These are phyloP conservation scores for Pichia exigua DNA, from an alignment of 805 yeast species.

Conservation along the genomic window DNA sequence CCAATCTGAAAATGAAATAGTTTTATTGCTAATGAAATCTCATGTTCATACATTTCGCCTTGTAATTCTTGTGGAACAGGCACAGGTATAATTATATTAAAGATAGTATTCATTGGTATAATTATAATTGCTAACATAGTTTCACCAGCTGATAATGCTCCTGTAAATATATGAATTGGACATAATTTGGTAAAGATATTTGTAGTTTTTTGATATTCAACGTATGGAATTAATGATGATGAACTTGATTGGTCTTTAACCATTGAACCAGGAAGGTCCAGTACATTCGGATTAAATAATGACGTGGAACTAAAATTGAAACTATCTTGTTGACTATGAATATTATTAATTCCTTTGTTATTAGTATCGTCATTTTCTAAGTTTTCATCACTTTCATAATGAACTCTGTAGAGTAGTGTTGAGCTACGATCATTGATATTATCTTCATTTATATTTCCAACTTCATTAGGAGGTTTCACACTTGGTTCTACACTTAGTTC, in stretches of 20 bases:
- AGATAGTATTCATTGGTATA: slow-evolving; percentile 20
- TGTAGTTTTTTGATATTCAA: slow-evolving; percentile 7
- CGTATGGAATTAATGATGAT: slow-evolving; percentile 1
- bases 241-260: neutral
- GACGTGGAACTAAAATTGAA: neutral
- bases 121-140: slow-evolving; percentile 18
- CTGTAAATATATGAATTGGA: slow-evolving; percentile 8
- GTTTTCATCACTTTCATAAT: neutral
- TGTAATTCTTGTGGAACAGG: slow-evolving; percentile 15
- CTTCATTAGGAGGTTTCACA: neutral
- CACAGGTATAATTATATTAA: slow-evolving; percentile 23
- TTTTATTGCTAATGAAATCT: slow-evolving; percentile 14
- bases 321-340: neutral
- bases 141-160: slow-evolving; percentile 16
- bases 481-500: neutral
- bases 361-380: neutral
- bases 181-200: slow-evolving; percentile 7
- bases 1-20: slow-evolving; percentile 27
- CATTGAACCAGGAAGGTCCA: neutral
- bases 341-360: neutral
- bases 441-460: neutral
- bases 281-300: neutral
- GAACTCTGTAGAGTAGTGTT: neutral
- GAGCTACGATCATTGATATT: neutral
- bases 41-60: slow-evolving; percentile 15